Percentiles rank a stretch among this genome's conserved stretches.
Conservation (phyloP, 148 eudicot genomes). For the Heliamphora exappendiculata region DNA sequence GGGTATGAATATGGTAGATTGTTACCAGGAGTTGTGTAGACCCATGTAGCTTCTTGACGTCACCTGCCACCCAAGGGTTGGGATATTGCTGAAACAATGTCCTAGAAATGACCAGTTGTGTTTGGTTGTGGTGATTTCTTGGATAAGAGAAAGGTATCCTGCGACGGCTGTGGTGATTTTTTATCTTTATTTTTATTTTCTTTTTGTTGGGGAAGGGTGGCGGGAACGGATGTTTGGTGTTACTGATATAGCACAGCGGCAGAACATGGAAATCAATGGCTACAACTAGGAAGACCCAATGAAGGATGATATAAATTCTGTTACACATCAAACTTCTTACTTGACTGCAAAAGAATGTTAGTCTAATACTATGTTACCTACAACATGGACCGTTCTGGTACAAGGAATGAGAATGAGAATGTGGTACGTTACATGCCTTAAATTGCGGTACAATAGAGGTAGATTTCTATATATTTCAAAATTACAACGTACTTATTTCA, state of each 20-base stretch:
- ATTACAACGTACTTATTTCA: too few species aligned
- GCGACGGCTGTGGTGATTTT: not conserved
- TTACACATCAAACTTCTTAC: not conserved
- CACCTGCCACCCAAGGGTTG: not conserved
- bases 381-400: too few species aligned
- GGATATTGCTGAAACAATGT: not conserved
- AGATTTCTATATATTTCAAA: too few species aligned
- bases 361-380: too few species aligned
- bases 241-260: not conserved
- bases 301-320: not conserved
- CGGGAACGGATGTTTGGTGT: too few species aligned
- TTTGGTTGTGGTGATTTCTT: not conserved
- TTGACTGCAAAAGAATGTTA: not conserved
- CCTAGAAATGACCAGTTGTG: not conserved
- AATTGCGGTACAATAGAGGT: too few species aligned
- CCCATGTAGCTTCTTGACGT: not conserved
- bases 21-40: not conserved
- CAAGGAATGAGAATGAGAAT: too few species aligned
- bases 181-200: not conserved
- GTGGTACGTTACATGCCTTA: too few species aligned
- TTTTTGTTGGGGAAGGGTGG: not conserved
- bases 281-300: not conserved
- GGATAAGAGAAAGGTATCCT: not conserved
- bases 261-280: not conserved
- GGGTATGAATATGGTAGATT: not conserved